phyloP scores from a whole-genome alignment of 1,284 basidiomycete genomes.

The Ceratobasidium papillatum region DNA sequence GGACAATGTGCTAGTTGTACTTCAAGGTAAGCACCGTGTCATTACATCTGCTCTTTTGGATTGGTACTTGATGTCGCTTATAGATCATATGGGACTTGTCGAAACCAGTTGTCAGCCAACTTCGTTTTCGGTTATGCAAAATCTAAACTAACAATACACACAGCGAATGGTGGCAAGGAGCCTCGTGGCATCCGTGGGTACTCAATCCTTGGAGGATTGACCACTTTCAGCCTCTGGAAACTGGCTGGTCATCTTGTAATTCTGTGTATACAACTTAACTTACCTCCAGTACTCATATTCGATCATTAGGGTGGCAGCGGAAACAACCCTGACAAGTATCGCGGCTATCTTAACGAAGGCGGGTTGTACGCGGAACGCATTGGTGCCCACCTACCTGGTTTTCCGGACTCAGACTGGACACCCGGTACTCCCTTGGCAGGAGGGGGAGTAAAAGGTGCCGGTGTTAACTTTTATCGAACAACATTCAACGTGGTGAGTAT shows the following conservation, averaged over 20 bases:
- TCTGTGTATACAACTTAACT: constrained; percentile 67
- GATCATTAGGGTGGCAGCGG: constrained; percentile 52
- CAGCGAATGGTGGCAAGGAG: constrained; percentile 60
- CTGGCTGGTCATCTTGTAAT: constrained; percentile 86
- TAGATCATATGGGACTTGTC: constrained; percentile 61
- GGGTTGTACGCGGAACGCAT: constrained; percentile 78
- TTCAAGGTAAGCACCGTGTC: constrained; percentile 57
- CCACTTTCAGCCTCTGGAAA: constrained; percentile 73
- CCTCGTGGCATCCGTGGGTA: constrained; percentile 81
- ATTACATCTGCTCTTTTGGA: constrained; percentile 30
- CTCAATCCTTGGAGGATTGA: constrained; percentile 63
- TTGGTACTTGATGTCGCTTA: background rate
- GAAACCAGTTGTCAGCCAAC: constrained; percentile 59
- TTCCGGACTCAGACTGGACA: constrained; percentile 69
- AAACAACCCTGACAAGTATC: constrained; percentile 61
- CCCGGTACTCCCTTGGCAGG: constrained; percentile 64
- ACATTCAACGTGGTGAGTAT: constrained; percentile 61
- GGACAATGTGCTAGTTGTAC: constrained; percentile 61
- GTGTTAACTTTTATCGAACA: constrained; percentile 81
- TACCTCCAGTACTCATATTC: background rate
- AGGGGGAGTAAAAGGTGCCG: constrained; percentile 63
- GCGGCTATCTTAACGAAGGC: constrained; percentile 80
- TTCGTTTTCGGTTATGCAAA: background rate
- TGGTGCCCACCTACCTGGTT: constrained; percentile 84
- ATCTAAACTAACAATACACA: constrained; percentile 37